A percentile compares a stretch with the other conserved stretches of the same genome.
phyloP scores from a whole-genome alignment of 192 early-diverging fungal genomes.

The Backusella circina region DNA sequence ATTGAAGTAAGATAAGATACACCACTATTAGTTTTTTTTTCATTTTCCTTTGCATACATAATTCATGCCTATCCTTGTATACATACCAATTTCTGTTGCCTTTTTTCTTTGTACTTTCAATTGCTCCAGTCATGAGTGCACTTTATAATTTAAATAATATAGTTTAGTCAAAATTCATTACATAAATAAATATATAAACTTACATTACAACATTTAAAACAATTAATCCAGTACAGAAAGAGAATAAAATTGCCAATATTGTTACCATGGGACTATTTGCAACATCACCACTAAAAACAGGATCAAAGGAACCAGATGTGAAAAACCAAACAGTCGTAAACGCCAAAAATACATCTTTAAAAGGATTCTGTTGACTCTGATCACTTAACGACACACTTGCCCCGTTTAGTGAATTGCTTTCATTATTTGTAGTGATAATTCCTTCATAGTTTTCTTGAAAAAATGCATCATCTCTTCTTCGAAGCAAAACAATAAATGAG shows the following conservation, averaged over 20 bases:
- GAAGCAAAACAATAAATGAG: constrained; percentile 4
- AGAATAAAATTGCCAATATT: neutral
- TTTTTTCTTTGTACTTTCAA: neutral
- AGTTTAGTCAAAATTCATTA: neutral
- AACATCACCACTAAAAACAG: neutral
- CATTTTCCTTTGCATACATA: neutral
- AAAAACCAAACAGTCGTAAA: neutral
- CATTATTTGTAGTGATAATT: neutral
- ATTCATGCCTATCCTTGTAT: too few relatives aligned
- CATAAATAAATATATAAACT: neutral
- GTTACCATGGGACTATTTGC: neutral
- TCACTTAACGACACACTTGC: neutral
- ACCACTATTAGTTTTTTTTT: neutral
- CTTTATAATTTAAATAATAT: neutral
- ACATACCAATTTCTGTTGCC: neutral
- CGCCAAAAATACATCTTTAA: neutral
- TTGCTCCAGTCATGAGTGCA: neutral
- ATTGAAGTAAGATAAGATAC: neutral
- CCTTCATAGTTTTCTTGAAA: neutral
- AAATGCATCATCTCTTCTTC: neutral
- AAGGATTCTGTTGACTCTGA: neutral
- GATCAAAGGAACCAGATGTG: neutral
- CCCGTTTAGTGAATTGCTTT: neutral
- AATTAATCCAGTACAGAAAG: neutral
- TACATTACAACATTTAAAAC: neutral